phyloP scores from a whole-genome alignment of 495 filamentous ascomycete species.

The Mytilinidion resinicola region DNA sequence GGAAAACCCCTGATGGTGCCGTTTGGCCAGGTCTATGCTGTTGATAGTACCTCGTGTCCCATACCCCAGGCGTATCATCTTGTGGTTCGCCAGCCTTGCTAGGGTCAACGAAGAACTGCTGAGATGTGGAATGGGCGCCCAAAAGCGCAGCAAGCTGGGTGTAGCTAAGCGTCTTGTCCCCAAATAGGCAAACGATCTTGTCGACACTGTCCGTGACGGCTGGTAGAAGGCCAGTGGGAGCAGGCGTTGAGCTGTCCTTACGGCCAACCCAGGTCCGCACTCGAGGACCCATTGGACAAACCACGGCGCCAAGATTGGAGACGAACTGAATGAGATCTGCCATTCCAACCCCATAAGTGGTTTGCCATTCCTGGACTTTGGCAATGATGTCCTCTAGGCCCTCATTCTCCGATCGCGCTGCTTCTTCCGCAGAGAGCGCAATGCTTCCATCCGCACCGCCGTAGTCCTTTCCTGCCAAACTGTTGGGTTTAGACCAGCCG shows the following conservation, averaged over 20 bases:
- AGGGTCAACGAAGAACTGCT: slow-evolving; percentile 41
- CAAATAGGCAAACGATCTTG: slow-evolving; percentile 38
- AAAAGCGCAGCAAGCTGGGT: slow-evolving; percentile 43
- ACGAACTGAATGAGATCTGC: slow-evolving; percentile 28
- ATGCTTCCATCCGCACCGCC: slow-evolving; percentile 28
- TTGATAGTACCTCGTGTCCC: slow-evolving; percentile 41
- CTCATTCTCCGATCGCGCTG: slow-evolving; percentile 17
- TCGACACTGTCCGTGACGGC: slow-evolving; percentile 28
- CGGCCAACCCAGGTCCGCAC: slow-evolving; percentile 36
- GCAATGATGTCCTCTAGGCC: slow-evolving; percentile 12
- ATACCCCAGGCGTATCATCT: slow-evolving; percentile 40
- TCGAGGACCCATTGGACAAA: slow-evolving; percentile 19
- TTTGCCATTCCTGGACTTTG: slow-evolving; percentile 3
- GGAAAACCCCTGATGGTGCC: slow-evolving; percentile 34
- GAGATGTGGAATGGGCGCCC: slow-evolving; percentile 44
- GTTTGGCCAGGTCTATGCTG: slow-evolving; percentile 26
- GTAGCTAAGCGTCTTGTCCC: slow-evolving; percentile 43
- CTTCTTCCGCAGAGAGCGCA: slow-evolving; percentile 15
- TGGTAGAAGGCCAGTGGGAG: slow-evolving; percentile 34
- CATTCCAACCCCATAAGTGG: slow-evolving; percentile 18
- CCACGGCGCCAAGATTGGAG: slow-evolving; percentile 14
- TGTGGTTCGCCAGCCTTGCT: slow-evolving; percentile 30
- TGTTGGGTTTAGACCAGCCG: slow-evolving; percentile 14
- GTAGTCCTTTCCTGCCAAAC: slow-evolving; percentile 8
- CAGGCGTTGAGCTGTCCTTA: slow-evolving; percentile 24